Base-by-base conservation (phyloP, 306 rosid species). In the Luffa aegyptiaca region DNA sequence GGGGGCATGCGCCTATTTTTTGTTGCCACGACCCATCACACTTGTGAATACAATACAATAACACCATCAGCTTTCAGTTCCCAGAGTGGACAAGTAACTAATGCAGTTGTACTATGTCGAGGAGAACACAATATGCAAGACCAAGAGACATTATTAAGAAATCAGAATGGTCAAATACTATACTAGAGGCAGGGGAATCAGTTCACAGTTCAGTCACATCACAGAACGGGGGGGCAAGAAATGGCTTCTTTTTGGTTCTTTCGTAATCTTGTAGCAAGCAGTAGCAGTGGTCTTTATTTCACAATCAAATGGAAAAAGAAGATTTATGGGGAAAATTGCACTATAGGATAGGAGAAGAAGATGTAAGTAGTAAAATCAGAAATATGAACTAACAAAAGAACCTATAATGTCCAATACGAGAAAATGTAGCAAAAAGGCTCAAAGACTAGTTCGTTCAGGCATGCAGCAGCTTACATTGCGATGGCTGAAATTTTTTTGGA, bases 391-490 rank as follows among this genome's bases (percentile, higher is more conserved):
- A n/a, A 20, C 48, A 66, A 52, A 17, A 52, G 51, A 44, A 58
- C 42, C 71, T 49, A 11, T 36, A 48, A 70, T 72, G 58, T 48
- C 75, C 55, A 44, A 69, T n/a, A 44, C 55, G 77, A 83, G 83
- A 80, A 85, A 85, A 80, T 78, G 82, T 42, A 80, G 81, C 82
- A 61, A 81, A 71, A 79, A 44, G 53, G 85, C 84, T 87, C 87
- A 79, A 82, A 77, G 59, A 46, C 76, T 42, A 39, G 52, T 58
- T 52, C 26, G 51, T 86, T 83, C 69, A 81, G 88, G 72, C 88
- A 80, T 70, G 86, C 81, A 86, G 86, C 80, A 86, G 81, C 89
- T 83, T 85, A 86, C 90, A 83, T 82, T 80, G 88, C 85, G 80
- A 82, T 81, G 89, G 82, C 91, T 78, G 92, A 81, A 84, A 85